A percentile compares a stretch with the other conserved stretches of the same genome.
phyloP scores from a whole-genome alignment of 2,329 filamentous ascomycete species.

The Rutstroemia sp. region DNA sequence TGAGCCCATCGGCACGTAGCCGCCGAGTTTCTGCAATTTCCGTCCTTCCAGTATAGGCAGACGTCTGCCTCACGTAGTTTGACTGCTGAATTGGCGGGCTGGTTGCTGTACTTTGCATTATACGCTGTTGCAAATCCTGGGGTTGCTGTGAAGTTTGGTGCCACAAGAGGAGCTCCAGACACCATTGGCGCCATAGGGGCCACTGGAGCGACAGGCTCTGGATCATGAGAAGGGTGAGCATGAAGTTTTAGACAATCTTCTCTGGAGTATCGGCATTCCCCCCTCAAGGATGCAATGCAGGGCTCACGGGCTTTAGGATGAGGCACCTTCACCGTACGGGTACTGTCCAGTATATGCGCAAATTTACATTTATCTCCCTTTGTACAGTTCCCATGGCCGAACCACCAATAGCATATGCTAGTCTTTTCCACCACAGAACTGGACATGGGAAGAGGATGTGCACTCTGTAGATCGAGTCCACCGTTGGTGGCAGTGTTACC shows the following conservation, averaged over 20 bases:
- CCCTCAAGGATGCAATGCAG: neutral
- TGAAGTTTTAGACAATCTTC: neutral
- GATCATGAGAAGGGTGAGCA: neutral
- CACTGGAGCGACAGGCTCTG: neutral
- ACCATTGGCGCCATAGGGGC: neutral
- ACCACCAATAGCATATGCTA: constrained; percentile 3
- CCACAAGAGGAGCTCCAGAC: neutral
- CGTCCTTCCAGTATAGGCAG: no score
- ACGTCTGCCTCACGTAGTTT: no score
- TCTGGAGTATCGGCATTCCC: neutral
- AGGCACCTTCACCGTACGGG: neutral
- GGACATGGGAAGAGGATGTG: no score
- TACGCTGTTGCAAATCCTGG: no score
- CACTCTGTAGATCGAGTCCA: no score
- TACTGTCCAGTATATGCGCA: neutral
- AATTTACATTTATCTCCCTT: constrained; percentile 1
- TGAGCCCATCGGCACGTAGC: no score
- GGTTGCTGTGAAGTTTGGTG: neutral
- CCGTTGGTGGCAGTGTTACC: constrained; percentile 1
- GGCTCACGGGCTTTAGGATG: neutral
- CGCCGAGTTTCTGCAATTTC: no score
- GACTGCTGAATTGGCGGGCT: no score
- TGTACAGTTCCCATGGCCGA: constrained; percentile 1
- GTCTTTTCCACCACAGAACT: neutral
- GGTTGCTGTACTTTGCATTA: no score